Evolutionary conservation across 192 early-diverging fungal genomes (phyloP), one percentile per base, ranked within the genome.

Genomic region (Backusella westeae): DNA sequence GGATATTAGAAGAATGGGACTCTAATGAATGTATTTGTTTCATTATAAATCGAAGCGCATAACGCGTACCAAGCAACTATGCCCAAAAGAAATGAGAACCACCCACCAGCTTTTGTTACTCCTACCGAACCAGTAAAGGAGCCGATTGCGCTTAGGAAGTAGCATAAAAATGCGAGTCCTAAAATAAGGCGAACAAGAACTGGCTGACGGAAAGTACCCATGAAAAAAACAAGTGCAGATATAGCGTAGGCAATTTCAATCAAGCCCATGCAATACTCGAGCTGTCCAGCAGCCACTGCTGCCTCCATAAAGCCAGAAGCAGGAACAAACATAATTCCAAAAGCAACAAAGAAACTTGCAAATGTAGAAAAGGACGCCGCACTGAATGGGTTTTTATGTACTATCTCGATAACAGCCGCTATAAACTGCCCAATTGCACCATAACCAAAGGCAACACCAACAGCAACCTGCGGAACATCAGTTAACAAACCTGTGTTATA

Each of bases 301-400:
- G 69, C 53, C 6, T 69, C 21, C 12, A 75, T 59, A 6, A 63
- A 74, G 34, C 78, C 78, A 12, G 69, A 65, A 19, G 39, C 1
- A 6, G 78, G 78, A 39, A 44, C 12, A 59, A 80, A 70, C 73
- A 80, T 75, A 32, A 80, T 67, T 23, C 73, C 69, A 38, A 75
- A 80, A 19, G 78, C 52, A 7, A 80, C 46, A 44, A 67, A 80
- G 44, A 80, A 80, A 23, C 78, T 69, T n/a, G 74, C n/a, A 49
- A 74, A 74, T 19, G 69, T 70, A 19, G 21, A 6, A 36, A 80
- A 71, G 0, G 78, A 29, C 12, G 78, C 75, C 21, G 73, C 78
- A 75, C 35, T 44, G 14, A 74, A 74, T 46, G 74, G 46, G 53
- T 80, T 75, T 29, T 74, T 74, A 49, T 71, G 52, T 38, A 70